Evolutionary conservation across 805 yeast genomes (phyloP).

Genomic region (Pichia membranifaciens): DNA sequence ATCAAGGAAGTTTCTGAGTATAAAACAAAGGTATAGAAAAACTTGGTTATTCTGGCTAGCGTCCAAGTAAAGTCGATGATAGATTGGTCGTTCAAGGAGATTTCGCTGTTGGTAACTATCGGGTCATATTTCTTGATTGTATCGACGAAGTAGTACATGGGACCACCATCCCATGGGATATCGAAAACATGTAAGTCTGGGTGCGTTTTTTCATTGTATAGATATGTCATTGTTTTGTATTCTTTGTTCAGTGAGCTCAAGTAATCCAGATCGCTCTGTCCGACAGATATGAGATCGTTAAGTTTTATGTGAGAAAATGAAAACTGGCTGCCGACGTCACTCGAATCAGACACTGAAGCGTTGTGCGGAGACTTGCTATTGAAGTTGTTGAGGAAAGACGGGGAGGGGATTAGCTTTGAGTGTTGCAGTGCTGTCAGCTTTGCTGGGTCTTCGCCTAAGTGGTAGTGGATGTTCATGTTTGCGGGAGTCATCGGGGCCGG

Average conservation of each 20-base stretch:
- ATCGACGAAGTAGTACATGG: conserved; percentile 4
- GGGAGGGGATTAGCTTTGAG: not conserved
- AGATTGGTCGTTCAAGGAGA: conserved; percentile 2
- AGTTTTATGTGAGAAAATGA: not conserved
- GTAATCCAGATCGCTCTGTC: conserved; percentile 1
- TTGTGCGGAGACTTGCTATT: not conserved
- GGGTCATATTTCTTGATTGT: conserved; percentile 11
- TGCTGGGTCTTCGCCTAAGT: too few species aligned
- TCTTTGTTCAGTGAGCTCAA: not conserved
- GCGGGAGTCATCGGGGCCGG: not conserved
- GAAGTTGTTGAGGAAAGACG: not conserved
- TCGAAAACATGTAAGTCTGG: conserved; percentile 10
- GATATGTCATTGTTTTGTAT: not conserved
- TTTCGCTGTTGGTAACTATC: not conserved
- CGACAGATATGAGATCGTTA: conserved; percentile 8
- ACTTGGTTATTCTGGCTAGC: conserved; percentile 6
- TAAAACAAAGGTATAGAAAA: conserved; percentile 9
- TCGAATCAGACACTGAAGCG: not conserved
- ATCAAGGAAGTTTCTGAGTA: conserved; percentile 8
- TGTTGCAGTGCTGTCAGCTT: too few species aligned
- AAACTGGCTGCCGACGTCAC: conserved; percentile 2
- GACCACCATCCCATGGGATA: conserved; percentile 7
- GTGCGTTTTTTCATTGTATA: conserved; percentile 4
- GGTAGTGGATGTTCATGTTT: not conserved
- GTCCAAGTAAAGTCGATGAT: conserved; percentile 16